Evolutionary conservation across 75 land plant genomes (phyloP).

Genomic region (Larix kaempferi): DNA sequence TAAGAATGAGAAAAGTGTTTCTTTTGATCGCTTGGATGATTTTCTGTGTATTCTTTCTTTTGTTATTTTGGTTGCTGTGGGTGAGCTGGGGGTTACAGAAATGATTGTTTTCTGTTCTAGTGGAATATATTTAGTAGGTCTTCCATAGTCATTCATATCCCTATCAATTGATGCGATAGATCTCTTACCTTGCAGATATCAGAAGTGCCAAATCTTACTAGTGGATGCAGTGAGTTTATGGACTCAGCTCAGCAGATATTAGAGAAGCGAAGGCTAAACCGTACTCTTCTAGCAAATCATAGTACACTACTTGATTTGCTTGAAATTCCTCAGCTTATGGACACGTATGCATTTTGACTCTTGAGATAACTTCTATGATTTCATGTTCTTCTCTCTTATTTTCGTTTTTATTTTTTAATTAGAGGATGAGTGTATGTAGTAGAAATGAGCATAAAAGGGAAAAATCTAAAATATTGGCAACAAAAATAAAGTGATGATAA

Average conservation of each 20-base stretch:
- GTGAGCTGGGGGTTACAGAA: no score
- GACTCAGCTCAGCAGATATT: slow-evolving; percentile 92
- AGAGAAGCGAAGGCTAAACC: slow-evolving; percentile 90
- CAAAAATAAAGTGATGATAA: not conserved
- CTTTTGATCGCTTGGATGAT: not conserved
- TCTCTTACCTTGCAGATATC: slow-evolving; percentile 47
- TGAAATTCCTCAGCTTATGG: slow-evolving; percentile 99
- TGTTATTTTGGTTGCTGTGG: not conserved
- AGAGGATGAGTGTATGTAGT: not conserved
- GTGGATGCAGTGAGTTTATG: slow-evolving; percentile 92
- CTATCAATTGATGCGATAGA: not conserved
- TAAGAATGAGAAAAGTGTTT: not conserved
- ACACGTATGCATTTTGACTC: slow-evolving; percentile 64
- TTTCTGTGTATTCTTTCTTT: not conserved
- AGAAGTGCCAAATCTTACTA: slow-evolving; percentile 87
- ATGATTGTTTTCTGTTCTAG: no score
- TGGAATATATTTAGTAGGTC: not conserved
- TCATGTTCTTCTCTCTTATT: slow-evolving; percentile 2
- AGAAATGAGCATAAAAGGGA: not conserved
- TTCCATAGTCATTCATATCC: not conserved
- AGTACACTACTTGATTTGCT: slow-evolving; percentile 91
- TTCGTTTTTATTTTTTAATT: not conserved
- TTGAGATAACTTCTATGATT: not conserved
- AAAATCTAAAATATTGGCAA: not conserved
- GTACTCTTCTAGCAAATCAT: slow-evolving; percentile 83